Evolutionary conservation across 2,329 filamentous ascomycete genomes (phyloP).

Genomic region (Aureobasidium leucospermi): DNA sequence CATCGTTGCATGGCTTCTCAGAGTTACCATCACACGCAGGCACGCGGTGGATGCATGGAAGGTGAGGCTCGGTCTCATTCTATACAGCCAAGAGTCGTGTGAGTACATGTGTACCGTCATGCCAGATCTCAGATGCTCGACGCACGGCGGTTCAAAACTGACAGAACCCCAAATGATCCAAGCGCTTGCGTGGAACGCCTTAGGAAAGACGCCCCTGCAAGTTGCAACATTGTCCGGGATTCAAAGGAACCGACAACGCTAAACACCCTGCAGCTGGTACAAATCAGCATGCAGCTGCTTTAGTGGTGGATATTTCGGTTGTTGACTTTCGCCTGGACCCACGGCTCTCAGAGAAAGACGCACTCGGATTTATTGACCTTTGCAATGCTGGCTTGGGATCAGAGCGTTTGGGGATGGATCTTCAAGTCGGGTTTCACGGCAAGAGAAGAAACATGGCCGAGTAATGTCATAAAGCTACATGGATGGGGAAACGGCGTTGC

Average conservation of each 20-base stretch:
- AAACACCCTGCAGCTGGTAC: constrained; percentile 11
- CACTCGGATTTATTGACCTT: neutral
- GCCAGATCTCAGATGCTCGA: constrained; percentile 8
- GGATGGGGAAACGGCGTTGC: constrained; percentile 3
- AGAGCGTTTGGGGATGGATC: neutral
- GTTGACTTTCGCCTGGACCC: constrained; percentile 4
- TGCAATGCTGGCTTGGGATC: neutral
- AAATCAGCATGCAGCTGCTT: constrained; percentile 9
- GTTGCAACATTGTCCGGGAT: constrained; percentile 7
- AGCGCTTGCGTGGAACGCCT: constrained; percentile 13
- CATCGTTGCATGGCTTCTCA: neutral
- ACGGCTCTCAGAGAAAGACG: neutral
- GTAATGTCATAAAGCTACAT: neutral
- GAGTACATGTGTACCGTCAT: constrained; percentile 10
- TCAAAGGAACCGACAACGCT: constrained; percentile 9
- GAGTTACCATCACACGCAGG: constrained; percentile 6
- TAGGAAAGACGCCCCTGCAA: neutral
- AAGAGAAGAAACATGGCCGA: neutral
- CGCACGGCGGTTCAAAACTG: neutral
- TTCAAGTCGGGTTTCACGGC: constrained; percentile 5
- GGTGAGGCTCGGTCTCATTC: neutral
- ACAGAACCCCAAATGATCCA: constrained; percentile 6
- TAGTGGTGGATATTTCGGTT: constrained; percentile 10
- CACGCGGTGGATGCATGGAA: constrained; percentile 8
- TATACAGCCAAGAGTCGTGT: neutral